phyloP scores from a whole-genome alignment of 1,139 yeast species.

The Debaryomyces robertsiae region DNA sequence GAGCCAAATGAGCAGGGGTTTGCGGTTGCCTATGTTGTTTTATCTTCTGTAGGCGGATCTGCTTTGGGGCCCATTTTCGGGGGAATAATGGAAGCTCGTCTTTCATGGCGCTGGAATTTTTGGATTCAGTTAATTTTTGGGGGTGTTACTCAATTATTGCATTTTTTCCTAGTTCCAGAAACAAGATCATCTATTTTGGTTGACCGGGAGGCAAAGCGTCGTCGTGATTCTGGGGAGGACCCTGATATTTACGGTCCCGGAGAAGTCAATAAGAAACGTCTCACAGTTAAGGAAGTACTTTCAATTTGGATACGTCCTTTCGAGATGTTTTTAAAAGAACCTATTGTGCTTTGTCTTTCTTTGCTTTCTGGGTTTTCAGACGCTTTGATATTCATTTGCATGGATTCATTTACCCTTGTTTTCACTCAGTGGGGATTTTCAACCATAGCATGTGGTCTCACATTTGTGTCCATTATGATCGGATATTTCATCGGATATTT shows the following conservation, averaged over 20 bases:
- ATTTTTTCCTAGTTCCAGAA: conserved; percentile 34
- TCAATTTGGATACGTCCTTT: conserved; percentile 38
- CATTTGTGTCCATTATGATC: conserved; percentile 31
- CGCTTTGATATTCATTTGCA: conserved; percentile 39
- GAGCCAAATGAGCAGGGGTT: conserved; percentile 38
- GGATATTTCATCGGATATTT: conserved; percentile 33
- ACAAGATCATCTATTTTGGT: conserved; percentile 34
- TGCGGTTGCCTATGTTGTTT: conserved; percentile 40
- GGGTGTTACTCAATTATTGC: conserved; percentile 30
- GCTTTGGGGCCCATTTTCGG: conserved; percentile 41
- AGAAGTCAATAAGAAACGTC: conserved; percentile 20
- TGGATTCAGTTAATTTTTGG: conserved; percentile 44
- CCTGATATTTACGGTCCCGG: conserved; percentile 33
- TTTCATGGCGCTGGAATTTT: conserved; percentile 37
- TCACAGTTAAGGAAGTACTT: conserved; percentile 25
- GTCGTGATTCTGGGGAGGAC: conserved; percentile 32
- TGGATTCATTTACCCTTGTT: conserved; percentile 36
- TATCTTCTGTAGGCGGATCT: conserved; percentile 41
- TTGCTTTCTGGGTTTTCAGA: conserved; percentile 40
- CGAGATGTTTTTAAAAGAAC: conserved; percentile 38
- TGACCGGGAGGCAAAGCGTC: conserved; percentile 36
- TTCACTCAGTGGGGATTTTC: conserved; percentile 28
- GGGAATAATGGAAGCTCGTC: conserved; percentile 30
- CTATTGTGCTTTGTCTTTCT: conserved; percentile 37
- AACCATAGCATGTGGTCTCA: conserved; percentile 29